Percentiles rank a stretch among this genome's conserved stretches.
These are phyloP conservation scores for Exophiala lecanii-corni DNA, from an alignment of 2,329 filamentous ascomycete species.

Conservation along the genomic window DNA sequence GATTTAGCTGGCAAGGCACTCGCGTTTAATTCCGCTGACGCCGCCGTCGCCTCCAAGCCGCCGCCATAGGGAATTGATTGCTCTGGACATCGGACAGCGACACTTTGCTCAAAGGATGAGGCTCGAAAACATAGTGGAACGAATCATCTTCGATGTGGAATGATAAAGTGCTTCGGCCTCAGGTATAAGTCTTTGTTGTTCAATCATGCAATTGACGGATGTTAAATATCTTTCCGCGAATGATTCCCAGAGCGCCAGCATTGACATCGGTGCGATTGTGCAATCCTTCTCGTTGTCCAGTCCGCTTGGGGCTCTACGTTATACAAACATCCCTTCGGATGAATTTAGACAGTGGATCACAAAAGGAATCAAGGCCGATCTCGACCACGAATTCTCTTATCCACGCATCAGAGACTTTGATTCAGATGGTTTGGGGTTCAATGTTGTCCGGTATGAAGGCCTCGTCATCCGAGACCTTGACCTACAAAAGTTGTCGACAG, in stretches of 20 bases:
- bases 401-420: constrained; percentile 8
- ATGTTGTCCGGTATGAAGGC: constrained; percentile 7
- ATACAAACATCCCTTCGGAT: constrained; percentile 2
- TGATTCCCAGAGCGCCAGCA: not conserved
- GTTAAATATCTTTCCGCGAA: not conserved
- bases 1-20: too few species aligned
- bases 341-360: constrained; percentile 9
- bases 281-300: constrained; percentile 6
- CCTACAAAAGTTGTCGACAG: not conserved
- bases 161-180: too few species aligned
- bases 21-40: too few species aligned
- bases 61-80: too few species aligned
- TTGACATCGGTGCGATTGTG: constrained; percentile 7
- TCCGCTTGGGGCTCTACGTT: constrained; percentile 8
- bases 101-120: too few species aligned
- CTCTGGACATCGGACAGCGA: too few species aligned
- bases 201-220: not conserved
- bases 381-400: constrained; percentile 1
- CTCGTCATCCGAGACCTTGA: constrained; percentile 11
- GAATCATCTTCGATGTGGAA: too few species aligned
- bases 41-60: too few species aligned
- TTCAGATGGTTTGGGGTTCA: not conserved
- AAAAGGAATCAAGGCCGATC: constrained; percentile 1
- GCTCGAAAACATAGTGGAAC: not conserved
- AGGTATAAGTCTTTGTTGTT: too few species aligned